phyloP scores from a whole-genome alignment of 148 eudicot species.

The Persicaria tinctoria region DNA sequence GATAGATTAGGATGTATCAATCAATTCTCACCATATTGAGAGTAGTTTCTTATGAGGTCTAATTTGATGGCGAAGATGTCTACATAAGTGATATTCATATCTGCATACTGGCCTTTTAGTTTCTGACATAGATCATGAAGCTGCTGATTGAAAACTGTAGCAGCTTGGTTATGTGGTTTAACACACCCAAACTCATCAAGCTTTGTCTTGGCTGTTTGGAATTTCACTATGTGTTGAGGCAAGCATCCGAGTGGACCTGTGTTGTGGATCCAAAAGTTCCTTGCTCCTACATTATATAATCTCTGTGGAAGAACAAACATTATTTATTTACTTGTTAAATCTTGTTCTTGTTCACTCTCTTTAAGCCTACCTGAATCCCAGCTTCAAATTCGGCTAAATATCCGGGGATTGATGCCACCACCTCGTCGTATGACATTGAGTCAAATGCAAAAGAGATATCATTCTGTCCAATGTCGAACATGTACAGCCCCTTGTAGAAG shows the following conservation, averaged over 20 bases:
- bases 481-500: constrained; percentile 23
- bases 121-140: constrained; percentile 40
- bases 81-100: constrained; percentile 42
- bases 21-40: constrained; percentile 36
- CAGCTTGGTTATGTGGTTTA: constrained; percentile 23
- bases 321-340: background rate
- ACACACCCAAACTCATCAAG: constrained; percentile 35
- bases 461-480: constrained; percentile 28
- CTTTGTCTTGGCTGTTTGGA: constrained; percentile 18
- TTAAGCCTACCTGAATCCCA: constrained; percentile 17
- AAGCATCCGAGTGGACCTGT: constrained; percentile 35
- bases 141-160: constrained; percentile 42
- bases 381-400: constrained; percentile 19
- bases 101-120: constrained; percentile 34
- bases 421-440: constrained; percentile 15
- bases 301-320: constrained; percentile 12
- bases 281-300: constrained; percentile 25
- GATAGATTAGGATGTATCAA: background rate
- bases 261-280: constrained; percentile 36
- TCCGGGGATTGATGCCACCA: constrained; percentile 18
- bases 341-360: background rate
- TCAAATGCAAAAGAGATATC: constrained; percentile 21
- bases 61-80: constrained; percentile 49
- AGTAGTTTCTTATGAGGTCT: constrained; percentile 40
- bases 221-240: constrained; percentile 28